Conservation (phyloP, 2,329 filamentous ascomycete genomes). For the Aspergillus aculeatus region DNA sequence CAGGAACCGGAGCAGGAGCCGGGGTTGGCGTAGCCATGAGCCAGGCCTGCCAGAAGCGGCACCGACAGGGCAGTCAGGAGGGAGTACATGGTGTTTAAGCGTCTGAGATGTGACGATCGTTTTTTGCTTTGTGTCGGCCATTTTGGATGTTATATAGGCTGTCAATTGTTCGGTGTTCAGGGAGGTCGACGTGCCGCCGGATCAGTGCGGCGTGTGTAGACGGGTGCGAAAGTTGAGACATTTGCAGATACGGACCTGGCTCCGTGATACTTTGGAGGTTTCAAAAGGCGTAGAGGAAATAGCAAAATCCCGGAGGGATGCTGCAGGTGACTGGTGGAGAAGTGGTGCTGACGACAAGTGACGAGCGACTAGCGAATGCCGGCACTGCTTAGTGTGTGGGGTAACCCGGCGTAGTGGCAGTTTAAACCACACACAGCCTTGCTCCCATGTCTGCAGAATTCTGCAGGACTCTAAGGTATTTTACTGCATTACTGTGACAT, state of each 20-base stretch:
- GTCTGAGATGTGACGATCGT: background rate
- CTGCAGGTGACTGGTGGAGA: background rate
- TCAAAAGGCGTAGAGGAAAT: background rate
- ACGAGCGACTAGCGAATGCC: background rate
- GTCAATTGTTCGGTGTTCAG: background rate
- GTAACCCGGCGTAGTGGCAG: background rate
- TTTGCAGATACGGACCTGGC: background rate
- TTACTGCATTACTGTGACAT: too few species aligned
- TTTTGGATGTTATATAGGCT: background rate
- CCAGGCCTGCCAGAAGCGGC: conserved; percentile 16
- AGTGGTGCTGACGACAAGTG: background rate
- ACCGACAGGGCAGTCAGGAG: conserved; percentile 7
- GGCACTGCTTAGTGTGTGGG: background rate
- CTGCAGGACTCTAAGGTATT: too few species aligned
- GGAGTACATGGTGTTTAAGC: conserved; percentile 9
- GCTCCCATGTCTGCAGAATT: too few species aligned
- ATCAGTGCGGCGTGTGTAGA: background rate
- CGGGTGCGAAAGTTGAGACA: background rate
- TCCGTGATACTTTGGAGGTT: conserved; percentile 4
- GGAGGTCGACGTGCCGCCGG: background rate
- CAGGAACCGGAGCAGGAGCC: conserved; percentile 33
- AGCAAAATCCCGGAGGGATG: conserved; percentile 5
- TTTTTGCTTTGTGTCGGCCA: background rate
- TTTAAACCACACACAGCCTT: background rate
- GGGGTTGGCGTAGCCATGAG: conserved; percentile 30